These are phyloP conservation scores for Cytospora mali DNA, from an alignment of 2,329 filamentous ascomycete genomes.

Conservation along the genomic window DNA sequence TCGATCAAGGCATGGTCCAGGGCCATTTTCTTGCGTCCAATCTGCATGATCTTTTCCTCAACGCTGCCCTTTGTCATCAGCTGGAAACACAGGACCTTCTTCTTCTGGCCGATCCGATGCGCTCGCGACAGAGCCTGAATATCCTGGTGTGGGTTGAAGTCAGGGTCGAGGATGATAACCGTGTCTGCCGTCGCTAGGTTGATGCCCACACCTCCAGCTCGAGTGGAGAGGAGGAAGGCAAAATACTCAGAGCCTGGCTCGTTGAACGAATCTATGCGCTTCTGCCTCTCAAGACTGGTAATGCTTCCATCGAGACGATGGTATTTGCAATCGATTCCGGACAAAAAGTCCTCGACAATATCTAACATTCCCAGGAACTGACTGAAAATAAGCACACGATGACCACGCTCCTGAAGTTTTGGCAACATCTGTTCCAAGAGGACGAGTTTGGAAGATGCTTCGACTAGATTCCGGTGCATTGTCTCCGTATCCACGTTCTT, in stretches of 20 bases:
- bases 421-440: constrained; percentile 84
- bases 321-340: constrained; percentile 71
- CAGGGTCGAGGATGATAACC: constrained; percentile 94
- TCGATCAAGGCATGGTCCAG: constrained; percentile 95
- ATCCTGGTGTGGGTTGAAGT: constrained; percentile 98
- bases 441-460: constrained; percentile 87
- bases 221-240: constrained; percentile 89
- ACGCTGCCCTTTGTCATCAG: constrained; percentile 86
- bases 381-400: constrained; percentile 92
- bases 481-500: constrained; percentile 61
- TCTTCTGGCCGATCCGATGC: constrained; percentile 94
- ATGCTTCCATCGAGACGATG: constrained; percentile 86
- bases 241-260: constrained; percentile 80
- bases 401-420: constrained; percentile 80
- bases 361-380: constrained; percentile 90
- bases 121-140: constrained; percentile 93
- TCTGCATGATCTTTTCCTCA: constrained; percentile 95
- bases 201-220: constrained; percentile 95
- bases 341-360: constrained; percentile 89
- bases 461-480: constrained; percentile 79
- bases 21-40: constrained; percentile 93
- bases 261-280: constrained; percentile 92
- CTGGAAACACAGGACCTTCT: constrained; percentile 94
- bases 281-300: constrained; percentile 84
- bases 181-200: constrained; percentile 97